A percentile compares a stretch with the other conserved stretches of the same genome.
These are phyloP conservation scores for Thecaphora frezii DNA, from an alignment of 1,284 basidiomycete species.

Conservation along the genomic window DNA sequence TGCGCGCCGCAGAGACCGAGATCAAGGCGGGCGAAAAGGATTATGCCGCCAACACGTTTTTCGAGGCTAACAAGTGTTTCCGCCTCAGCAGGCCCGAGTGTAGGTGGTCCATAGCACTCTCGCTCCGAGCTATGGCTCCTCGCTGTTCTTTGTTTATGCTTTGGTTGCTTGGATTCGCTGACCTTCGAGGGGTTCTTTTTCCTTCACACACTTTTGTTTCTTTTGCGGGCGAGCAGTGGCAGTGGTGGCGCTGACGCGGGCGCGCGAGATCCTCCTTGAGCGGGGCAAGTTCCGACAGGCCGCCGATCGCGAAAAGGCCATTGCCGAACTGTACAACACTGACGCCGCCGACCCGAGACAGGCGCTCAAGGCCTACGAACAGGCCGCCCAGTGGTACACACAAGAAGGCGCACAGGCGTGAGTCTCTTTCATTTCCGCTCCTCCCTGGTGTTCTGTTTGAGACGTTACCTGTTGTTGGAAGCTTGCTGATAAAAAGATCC, in stretches of 20 bases:
- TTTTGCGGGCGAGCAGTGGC: no score
- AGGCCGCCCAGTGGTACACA: conserved; percentile 95
- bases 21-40: conserved; percentile 53
- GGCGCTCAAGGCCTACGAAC: conserved; percentile 86
- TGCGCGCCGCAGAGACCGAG: conserved; percentile 56
- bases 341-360: conserved; percentile 70
- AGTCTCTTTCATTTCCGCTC: conserved; percentile 60
- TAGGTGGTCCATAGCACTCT: conserved; percentile 6
- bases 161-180: no score
- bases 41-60: conserved; percentile 57
- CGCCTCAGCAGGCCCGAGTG: conserved; percentile 52
- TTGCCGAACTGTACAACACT: conserved; percentile 86
- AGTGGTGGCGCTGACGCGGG: conserved; percentile 81
- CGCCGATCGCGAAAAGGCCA: conserved; percentile 85
- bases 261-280: conserved; percentile 79
- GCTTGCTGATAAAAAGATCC: no score
- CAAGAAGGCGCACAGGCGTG: conserved; percentile 95
- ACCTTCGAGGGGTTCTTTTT: no score
- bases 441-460: no score
- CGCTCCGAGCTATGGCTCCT: no score
- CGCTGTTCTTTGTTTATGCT: no score
- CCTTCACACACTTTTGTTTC: no score
- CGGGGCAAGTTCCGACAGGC: conserved; percentile 92
- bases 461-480: neutral
- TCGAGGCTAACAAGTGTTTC: conserved; percentile 57